A percentile compares a stretch with the other conserved stretches of the same genome.
Evolutionary conservation across 148 eudicot species (phyloP).

Genomic region (Camellia granthamiana): DNA sequence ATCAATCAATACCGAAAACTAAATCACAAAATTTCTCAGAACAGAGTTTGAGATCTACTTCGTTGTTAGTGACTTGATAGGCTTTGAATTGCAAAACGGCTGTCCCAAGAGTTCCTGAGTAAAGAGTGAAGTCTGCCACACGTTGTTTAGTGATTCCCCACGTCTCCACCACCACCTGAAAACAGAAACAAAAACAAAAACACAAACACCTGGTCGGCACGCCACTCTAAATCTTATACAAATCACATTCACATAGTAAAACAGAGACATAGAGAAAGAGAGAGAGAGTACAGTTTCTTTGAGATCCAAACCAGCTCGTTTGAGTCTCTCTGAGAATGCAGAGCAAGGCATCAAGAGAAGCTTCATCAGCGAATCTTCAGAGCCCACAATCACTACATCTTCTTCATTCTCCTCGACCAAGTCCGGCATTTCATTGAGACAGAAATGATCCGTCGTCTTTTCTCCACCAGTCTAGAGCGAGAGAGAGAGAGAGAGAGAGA

Average conservation of each 20-base stretch:
- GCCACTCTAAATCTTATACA: not conserved
- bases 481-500: not conserved
- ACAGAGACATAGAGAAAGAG: not conserved
- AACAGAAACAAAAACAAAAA: not conserved
- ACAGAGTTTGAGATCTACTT: conserved; percentile 43
- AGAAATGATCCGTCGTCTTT: conserved; percentile 30
- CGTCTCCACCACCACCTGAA: conserved; percentile 50
- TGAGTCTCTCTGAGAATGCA: conserved; percentile 27
- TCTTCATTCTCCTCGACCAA: conserved; percentile 31
- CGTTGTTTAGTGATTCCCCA: conserved; percentile 37
- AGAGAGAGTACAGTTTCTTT: conserved; percentile 32
- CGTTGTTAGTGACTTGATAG: conserved; percentile 40
- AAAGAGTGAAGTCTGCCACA: conserved; percentile 42
- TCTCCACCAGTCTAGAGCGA: not conserved
- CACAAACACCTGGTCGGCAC: not conserved
- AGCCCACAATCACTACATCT: conserved; percentile 4
- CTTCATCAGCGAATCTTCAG: conserved; percentile 26
- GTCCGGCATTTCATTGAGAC: conserved; percentile 34
- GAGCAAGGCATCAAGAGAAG: conserved; percentile 34
- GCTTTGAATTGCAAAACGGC: conserved; percentile 53
- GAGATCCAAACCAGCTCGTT: conserved; percentile 34
- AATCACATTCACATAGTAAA: too few species aligned
- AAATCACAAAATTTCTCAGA: not conserved
- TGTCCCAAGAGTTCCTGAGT: conserved; percentile 62
- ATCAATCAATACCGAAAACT: not conserved